These are phyloP conservation scores for Yamadazyma paraphyllophila DNA, from an alignment of 805 yeast species.

Conservation along the genomic window DNA sequence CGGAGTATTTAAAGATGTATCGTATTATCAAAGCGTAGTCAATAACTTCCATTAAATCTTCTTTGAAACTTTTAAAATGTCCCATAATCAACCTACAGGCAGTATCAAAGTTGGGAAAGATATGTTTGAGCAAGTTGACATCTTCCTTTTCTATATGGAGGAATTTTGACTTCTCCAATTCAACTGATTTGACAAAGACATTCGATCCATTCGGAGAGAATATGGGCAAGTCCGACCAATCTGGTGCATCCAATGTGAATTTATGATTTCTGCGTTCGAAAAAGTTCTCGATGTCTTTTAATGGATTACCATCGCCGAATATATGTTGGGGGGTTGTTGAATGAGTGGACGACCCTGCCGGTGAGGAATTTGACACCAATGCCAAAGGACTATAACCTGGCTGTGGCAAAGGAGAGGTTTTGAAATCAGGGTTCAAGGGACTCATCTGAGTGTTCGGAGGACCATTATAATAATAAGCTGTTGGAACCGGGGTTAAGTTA, in stretches of 20 bases:
- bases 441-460: neutral
- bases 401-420: neutral
- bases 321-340: neutral
- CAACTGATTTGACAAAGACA: neutral
- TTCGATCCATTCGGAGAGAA: neutral
- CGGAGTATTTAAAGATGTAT: slow-evolving; percentile 2
- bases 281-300: slow-evolving; percentile 2
- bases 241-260: neutral
- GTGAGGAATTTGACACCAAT: neutral
- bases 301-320: neutral
- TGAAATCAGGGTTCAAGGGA: neutral
- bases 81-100: slow-evolving; percentile 6
- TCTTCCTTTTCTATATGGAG: slow-evolving; percentile 5
- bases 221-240: neutral
- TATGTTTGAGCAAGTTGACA: slow-evolving; percentile 8
- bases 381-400: slow-evolving; percentile 1
- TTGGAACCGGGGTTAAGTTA: neutral
- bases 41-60: slow-evolving; percentile 13
- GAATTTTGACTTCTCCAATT: neutral
- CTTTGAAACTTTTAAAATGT: slow-evolving; percentile 13
- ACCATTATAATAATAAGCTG: neutral
- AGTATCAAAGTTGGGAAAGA: slow-evolving; percentile 5
- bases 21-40: slow-evolving; percentile 9
- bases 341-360: slow-evolving; percentile 1
- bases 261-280: slow-evolving; percentile 1